These are phyloP conservation scores for Tephrocybe rancida DNA, from an alignment of 768 basidiomycete genomes.

Conservation along the genomic window DNA sequence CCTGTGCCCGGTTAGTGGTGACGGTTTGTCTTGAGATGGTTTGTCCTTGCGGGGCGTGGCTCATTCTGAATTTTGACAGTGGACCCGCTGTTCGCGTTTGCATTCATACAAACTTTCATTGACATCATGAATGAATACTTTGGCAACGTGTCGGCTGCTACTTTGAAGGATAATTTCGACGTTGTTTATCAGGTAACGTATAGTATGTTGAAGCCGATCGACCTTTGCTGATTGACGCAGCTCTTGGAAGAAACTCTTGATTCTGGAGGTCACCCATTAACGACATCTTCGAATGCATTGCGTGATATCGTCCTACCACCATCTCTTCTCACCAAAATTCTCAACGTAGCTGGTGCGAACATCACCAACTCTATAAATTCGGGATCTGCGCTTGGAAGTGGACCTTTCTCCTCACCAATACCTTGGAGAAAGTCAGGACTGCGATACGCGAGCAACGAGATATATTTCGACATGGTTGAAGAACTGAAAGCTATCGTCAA, in stretches of 20 bases:
- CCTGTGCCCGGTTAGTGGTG: conserved; percentile 80
- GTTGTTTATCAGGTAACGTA: conserved; percentile 82
- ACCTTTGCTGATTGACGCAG: conserved; percentile 36
- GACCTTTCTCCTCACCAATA: conserved; percentile 84
- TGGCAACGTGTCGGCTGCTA: conserved; percentile 77
- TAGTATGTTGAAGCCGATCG: background rate
- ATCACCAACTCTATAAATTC: conserved; percentile 49
- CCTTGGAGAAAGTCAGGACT: conserved; percentile 91
- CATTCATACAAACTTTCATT: conserved; percentile 84
- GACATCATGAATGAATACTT: conserved; percentile 88
- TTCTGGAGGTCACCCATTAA: conserved; percentile 88
- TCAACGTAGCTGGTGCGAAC: conserved; percentile 55
- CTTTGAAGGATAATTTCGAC: conserved; percentile 91
- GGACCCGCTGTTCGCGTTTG: conserved; percentile 88
- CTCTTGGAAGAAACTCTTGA: conserved; percentile 96
- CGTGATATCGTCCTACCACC: conserved; percentile 94
- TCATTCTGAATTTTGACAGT: conserved; percentile 42
- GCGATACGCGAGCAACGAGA: conserved; percentile 85
- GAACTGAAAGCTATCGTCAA: conserved; percentile 78
- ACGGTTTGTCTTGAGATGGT: conserved; percentile 54
- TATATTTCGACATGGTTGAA: conserved; percentile 91
- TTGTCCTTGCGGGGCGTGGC: conserved; percentile 1
- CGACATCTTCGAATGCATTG: conserved; percentile 86
- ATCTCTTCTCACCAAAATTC: conserved; percentile 76
- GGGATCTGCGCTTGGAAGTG: conserved; percentile 43